These are phyloP conservation scores for Umbellularia californica DNA, from an alignment of 164 flowering plant genomes.

Conservation along the genomic window DNA sequence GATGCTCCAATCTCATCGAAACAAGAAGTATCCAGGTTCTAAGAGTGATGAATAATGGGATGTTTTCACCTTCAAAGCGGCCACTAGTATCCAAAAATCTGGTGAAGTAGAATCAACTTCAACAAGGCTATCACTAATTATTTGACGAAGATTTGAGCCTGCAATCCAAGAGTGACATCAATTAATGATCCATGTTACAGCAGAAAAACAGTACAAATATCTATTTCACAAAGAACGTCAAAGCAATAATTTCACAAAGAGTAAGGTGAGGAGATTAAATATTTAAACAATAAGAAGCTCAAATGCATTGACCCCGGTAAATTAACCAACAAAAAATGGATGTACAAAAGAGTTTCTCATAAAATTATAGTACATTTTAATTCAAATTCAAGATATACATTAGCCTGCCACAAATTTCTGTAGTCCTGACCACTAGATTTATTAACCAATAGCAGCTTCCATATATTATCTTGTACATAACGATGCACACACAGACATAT, in stretches of 20 bases:
- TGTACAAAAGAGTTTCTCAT: too few species aligned
- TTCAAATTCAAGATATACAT: too few species aligned
- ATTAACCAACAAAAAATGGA: too few species aligned
- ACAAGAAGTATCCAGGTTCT: too few species aligned
- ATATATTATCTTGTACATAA: too few species aligned
- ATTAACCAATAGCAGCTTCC: too few species aligned
- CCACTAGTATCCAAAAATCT: constrained; percentile 97
- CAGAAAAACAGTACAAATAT: not conserved
- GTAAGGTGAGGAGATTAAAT: not conserved
- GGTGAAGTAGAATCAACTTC: constrained; percentile 76
- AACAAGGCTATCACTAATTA: constrained; percentile 60
- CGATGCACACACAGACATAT: too few species aligned
- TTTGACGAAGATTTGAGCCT: constrained; percentile 61
- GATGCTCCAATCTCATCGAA: too few species aligned
- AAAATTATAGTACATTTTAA: too few species aligned
- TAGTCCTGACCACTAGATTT: too few species aligned
- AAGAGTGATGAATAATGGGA: constrained; percentile 2
- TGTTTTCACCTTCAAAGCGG: constrained; percentile 77
- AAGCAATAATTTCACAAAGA: not conserved
- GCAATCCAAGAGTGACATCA: not conserved
- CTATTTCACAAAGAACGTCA: not conserved
- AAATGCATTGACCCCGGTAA: not conserved
- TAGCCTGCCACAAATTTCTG: too few species aligned
- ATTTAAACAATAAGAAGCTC: not conserved
- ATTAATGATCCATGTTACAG: not conserved